Evolutionary conservation across 306 rosid species (phyloP), one percentile per base, ranked within the genome.

Genomic region (Dalbergia cultrata): DNA sequence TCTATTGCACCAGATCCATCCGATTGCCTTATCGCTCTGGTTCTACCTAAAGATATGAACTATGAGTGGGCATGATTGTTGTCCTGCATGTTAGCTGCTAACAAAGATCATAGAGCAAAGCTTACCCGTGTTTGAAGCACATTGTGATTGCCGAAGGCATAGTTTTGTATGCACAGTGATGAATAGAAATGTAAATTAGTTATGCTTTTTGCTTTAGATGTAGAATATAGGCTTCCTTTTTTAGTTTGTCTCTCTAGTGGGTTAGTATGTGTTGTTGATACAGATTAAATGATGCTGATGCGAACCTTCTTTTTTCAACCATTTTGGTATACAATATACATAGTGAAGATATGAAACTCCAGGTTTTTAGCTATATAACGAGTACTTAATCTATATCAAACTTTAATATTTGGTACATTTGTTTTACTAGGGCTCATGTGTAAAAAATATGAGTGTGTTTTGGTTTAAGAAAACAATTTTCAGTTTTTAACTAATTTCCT

Each of bases 11-110:
- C 93, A 6, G 82, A 85, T 69, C 86, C 94, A 21, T 85, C 93
- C 8, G 97, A 90, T 80, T 85, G 93, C 82, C 97, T 95, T 31
- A 88, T 95, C 76, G 98, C 89, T 50, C 85, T 95, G 91, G 88
- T 95, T 82, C 82, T 95, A 75, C 98, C 99, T 14, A 95, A 95
- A 85, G 98, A 95, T 81, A 91, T 97, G 26, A 93, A 91, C 75
- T 95, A 84, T 50, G 99, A 95, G 75, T 95, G 99, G 99, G 81
- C 86, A 43, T 95, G 81, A 92, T 68, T 18, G 44, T 33, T 53
- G 50, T 52, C 63, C 72, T 84, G 54, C 22, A 39, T 45, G 22
- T 26, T 45, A 67, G 63, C 31, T 71, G n/a, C n/a, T n/a, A n/a
- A 77, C 16, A 53, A 14, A 56, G 44, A 37, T 69, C 72, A 72